Conservation (phyloP, 2,329 filamentous ascomycete species). For the Ascochyta fabae region DNA sequence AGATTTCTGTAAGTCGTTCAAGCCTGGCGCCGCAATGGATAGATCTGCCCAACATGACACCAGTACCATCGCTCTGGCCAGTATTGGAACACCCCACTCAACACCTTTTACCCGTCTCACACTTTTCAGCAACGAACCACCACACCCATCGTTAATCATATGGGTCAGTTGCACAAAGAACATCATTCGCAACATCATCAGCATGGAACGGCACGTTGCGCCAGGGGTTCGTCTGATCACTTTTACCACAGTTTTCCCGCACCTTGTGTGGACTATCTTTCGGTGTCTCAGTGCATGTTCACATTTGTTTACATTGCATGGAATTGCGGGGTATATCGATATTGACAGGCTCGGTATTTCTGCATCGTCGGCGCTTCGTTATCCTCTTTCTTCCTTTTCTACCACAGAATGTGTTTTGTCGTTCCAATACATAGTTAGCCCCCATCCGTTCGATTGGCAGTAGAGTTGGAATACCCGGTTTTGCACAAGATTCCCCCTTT, state of each 20-base stretch:
- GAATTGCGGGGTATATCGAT: constrained; percentile 30
- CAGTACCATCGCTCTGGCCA: neutral
- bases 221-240: constrained; percentile 3
- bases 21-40: neutral
- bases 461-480: constrained; percentile 21
- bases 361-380: constrained; percentile 32
- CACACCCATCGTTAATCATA: neutral
- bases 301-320: constrained; percentile 41
- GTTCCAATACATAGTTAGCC: constrained; percentile 22
- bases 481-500: constrained; percentile 41
- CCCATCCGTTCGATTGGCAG: constrained; percentile 26
- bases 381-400: constrained; percentile 21
- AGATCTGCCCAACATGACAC: neutral
- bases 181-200: constrained; percentile 4
- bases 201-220: constrained; percentile 4
- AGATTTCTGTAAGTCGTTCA: neutral
- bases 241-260: constrained; percentile 1
- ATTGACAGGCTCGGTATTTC: constrained; percentile 19
- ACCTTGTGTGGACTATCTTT: constrained; percentile 27
- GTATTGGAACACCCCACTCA: constrained; percentile 2
- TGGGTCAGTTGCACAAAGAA: neutral
- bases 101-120: neutral
- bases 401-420: constrained; percentile 18
- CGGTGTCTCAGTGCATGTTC: constrained; percentile 27
- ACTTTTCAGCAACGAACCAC: neutral